Evolutionary conservation across 768 basidiomycete species (phyloP), one percentile per base, ranked within the genome.

Genomic region (Coprinellus aureogranulatus): DNA sequence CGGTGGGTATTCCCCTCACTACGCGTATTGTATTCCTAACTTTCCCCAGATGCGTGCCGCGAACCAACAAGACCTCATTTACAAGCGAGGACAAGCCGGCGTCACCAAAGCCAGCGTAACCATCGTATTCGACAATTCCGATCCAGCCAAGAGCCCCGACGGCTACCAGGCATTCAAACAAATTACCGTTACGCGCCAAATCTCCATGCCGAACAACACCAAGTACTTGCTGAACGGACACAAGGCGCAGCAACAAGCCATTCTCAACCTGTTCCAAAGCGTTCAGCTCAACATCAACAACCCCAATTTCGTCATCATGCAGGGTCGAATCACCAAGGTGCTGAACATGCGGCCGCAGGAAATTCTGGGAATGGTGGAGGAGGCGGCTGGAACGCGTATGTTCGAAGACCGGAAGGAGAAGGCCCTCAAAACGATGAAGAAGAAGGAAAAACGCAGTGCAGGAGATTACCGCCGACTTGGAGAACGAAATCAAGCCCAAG

Each of bases 211-310:
- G 0, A 96, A 94, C 57, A 81, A 92, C 54, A 89, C 92, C 5
- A 99, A 99, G 65, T 98, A 97, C 71, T 85, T 99, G 16, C 72
- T 98, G 41, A 98, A 98, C 62, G 97, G 97, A 0, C 97, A 98
- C 77, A 97, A 95, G 65, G 80, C 94, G 2, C 84, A 86, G 3
- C 93, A 97, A 62, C 85, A 90, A 53, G 79, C 77, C 1, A 83
- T 99, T 0, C 97, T 97, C 66, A 89, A 86, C 27, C 79, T 98
- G 14, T 98, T 99, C 67, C 97, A 98, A 68, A 89, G 92, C 40
- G 95, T 99, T 0, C 94, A 97, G 70, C 84, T 99, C 62, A 98
- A 98, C 69, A 98, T 99, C 81, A 99, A 98, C 75, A 98, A 98
- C 72, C 97, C 97, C 44, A 98, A 98, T 70, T 98, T 98, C 76